These are phyloP conservation scores for Oryza meyeriana DNA, from an alignment of 176 grass and related monocot species.

Conservation along the genomic window DNA sequence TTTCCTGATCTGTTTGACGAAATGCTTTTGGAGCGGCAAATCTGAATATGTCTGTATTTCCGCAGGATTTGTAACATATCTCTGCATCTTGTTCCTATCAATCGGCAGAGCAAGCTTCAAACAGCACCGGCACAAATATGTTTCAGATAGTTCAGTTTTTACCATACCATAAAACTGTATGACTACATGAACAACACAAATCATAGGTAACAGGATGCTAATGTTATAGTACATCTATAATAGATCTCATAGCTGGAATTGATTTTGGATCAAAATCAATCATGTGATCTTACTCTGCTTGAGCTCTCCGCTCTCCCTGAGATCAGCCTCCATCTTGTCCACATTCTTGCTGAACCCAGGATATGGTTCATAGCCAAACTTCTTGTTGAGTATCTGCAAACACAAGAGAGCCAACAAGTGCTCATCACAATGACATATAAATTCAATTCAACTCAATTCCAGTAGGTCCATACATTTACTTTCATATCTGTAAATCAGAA, in stretches of 20 bases:
- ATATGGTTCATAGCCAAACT: constrained; percentile 83
- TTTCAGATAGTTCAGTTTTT: not conserved
- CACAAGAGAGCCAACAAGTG: not conserved
- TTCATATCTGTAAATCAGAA: not conserved
- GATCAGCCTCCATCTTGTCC: constrained; percentile 53
- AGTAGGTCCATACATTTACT: not conserved
- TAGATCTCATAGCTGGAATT: not conserved
- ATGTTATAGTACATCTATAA: not conserved
- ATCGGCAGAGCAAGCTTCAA: not conserved
- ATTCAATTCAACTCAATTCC: not conserved
- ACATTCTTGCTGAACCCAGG: constrained; percentile 82
- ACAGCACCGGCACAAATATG: not conserved
- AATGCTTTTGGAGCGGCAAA: not conserved
- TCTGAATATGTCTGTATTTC: not conserved
- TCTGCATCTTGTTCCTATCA: not conserved
- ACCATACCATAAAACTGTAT: not conserved
- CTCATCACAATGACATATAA: not conserved
- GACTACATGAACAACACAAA: not conserved
- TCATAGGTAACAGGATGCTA: not conserved
- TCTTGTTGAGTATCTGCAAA: constrained; percentile 63
- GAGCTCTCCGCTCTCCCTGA: constrained; percentile 41
- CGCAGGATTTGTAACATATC: not conserved
- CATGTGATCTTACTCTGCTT: constrained; percentile 54
- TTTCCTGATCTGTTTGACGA: not conserved
- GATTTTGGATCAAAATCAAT: not conserved